Evolutionary conservation across 306 rosid genomes (phyloP).

Genomic region (Pyrus bretschneideri): DNA sequence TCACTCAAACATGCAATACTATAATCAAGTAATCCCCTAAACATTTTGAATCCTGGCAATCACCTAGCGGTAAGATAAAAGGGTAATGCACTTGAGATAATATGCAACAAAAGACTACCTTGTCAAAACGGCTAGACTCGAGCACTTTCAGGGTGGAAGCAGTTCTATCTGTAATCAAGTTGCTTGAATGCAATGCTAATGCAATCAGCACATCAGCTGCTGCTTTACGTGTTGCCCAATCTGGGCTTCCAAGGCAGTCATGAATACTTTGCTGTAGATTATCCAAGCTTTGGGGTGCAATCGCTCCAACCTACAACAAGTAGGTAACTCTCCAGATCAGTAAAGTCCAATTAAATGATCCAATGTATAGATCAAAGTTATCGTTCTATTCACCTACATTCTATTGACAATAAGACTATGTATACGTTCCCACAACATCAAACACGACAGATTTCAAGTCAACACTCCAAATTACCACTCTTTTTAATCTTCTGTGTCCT

Average conservation of each 20-base stretch:
- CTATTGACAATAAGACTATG: background rate
- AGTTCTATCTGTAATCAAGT: constrained; percentile 49
- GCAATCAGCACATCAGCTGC: constrained; percentile 80
- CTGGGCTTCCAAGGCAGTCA: constrained; percentile 72
- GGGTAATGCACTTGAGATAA: background rate
- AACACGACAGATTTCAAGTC: background rate
- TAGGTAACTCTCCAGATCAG: constrained; percentile 15
- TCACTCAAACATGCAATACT: background rate
- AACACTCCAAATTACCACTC: background rate
- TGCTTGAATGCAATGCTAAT: constrained; percentile 75
- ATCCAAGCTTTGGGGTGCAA: constrained; percentile 80
- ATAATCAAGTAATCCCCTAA: background rate
- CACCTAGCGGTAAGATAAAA: background rate
- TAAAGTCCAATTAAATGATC: background rate
- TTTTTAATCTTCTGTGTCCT: background rate
- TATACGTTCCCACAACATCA: background rate
- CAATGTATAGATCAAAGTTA: background rate
- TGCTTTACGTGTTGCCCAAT: constrained; percentile 98
- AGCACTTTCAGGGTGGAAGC: constrained; percentile 58
- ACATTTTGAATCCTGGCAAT: background rate
- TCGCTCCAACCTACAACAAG: constrained; percentile 72
- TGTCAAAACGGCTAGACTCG: constrained; percentile 85
- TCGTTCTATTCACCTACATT: background rate
- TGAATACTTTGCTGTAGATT: constrained; percentile 63
- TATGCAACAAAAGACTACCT: constrained; percentile 49